phyloP scores from a whole-genome alignment of 768 basidiomycete genomes.

The Mycena chlorophos region DNA sequence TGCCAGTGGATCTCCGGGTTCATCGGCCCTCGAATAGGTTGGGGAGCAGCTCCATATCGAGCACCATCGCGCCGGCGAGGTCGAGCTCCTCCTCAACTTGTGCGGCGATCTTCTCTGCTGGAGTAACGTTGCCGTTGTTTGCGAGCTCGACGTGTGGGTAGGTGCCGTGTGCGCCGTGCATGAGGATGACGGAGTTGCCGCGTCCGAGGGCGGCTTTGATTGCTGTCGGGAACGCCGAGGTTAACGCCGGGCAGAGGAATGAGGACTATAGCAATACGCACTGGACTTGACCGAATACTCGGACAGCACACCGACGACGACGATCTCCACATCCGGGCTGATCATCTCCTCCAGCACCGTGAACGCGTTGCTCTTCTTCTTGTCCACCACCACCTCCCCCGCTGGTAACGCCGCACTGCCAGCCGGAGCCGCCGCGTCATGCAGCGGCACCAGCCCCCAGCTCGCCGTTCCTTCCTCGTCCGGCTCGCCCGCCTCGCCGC shows the following conservation, averaged over 20 bases:
- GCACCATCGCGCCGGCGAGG: slow-evolving; percentile 61
- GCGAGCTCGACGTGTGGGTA: slow-evolving; percentile 64
- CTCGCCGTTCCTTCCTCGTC: slow-evolving; percentile 57
- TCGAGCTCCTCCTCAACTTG: slow-evolving; percentile 68
- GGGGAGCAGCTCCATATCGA: slow-evolving; percentile 67
- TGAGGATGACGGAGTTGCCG: slow-evolving; percentile 68
- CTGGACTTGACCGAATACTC: slow-evolving; percentile 60
- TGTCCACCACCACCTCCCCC: slow-evolving; percentile 60
- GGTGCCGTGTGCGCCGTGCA: slow-evolving; percentile 66
- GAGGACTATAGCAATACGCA: slow-evolving; percentile 12
- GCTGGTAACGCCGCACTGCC: too few relatives aligned
- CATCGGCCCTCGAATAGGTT: slow-evolving; percentile 60
- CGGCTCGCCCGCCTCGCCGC: slow-evolving; percentile 57
- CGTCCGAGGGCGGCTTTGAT: slow-evolving; percentile 60
- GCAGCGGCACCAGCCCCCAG: slow-evolving; percentile 62
- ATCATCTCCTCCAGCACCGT: slow-evolving; percentile 54
- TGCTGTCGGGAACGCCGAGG: slow-evolving; percentile 35
- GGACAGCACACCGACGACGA: slow-evolving; percentile 67
- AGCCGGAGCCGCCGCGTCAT: too few relatives aligned
- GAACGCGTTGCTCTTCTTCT: slow-evolving; percentile 71
- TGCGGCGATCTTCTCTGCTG: slow-evolving; percentile 50
- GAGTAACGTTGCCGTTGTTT: slow-evolving; percentile 54
- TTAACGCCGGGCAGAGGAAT: not conserved
- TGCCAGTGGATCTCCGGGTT: not conserved
- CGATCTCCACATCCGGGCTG: slow-evolving; percentile 55